Evolutionary conservation across 352 stramenopile species (phyloP), one percentile per base, ranked within the genome.

Genomic region (Phytopythium helicoides): DNA sequence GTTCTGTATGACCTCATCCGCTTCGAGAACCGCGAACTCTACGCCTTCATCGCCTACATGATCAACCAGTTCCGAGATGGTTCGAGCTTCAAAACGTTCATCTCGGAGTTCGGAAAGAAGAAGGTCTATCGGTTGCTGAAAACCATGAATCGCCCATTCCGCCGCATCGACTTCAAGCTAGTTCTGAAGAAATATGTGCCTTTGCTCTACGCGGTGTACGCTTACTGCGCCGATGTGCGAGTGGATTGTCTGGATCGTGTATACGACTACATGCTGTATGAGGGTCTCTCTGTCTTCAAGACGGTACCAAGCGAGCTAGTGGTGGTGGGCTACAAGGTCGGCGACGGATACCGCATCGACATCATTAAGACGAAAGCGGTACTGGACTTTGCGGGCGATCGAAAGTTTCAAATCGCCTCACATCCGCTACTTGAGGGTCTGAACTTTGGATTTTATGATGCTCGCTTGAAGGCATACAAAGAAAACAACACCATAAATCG

Each of bases 1-100:
- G 35, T 52, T 22, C 21, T 62, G 47, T 62, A 62, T 18, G 47
- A 62, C 34, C 41, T 62, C n/a, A 62, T 25, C 40, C 40, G 28
- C 28, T 33, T 33, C 28, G 28, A 33, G 28, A 33, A 33, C 28
- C 28, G 28, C 28, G 9, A 52, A 42, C 46, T 52, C 28, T 52
- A 52, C 25, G 31, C 46, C 10, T 26, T 52, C 28, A 40, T 52
- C 10, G 40, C 46, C 18, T 40, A 52, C 46, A 41, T 40, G 28
- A 41, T 52, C 46, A 52, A 52, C 34, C 16, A 52, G 16, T 52
- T 52, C 34, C n/a, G 18, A 16, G 46, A 52, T 42, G 46, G 46
- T 26, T 52, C 31, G 16, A 52, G 46, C 46, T 42, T 52, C 46
- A 52, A 52, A 19, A 31, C 28, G 15, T 52, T 52, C 31, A 25